phyloP scores from a whole-genome alignment of 371 early-diverging fungal genomes.

The Apophysomyces ossiformis region DNA sequence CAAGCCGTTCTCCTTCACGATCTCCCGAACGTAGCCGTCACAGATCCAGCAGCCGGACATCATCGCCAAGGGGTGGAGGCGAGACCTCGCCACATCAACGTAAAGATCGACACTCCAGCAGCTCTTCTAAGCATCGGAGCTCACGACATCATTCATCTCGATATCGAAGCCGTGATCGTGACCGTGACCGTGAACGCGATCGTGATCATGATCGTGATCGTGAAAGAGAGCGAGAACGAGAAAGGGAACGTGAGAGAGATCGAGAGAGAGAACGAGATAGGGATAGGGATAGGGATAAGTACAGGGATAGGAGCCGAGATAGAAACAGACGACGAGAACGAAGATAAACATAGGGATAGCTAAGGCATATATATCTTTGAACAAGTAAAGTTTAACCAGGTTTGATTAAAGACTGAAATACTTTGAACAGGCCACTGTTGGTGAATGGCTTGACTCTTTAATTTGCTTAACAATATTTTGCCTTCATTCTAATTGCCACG shows the following conservation, averaged over 20 bases:
- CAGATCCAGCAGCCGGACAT: slow-evolving; percentile 15
- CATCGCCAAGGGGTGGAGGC: slow-evolving; percentile 8
- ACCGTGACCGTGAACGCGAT: slow-evolving; percentile 24
- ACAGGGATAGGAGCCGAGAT: slow-evolving; percentile 33
- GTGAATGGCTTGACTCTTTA: too few species aligned
- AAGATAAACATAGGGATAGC: neutral
- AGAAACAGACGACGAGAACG: slow-evolving; percentile 24
- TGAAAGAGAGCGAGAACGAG: slow-evolving; percentile 26
- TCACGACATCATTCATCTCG: slow-evolving; percentile 40
- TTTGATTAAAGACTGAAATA: neutral
- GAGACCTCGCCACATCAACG: slow-evolving; percentile 16
- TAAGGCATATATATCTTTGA: slow-evolving; percentile 4
- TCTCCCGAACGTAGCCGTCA: slow-evolving; percentile 13
- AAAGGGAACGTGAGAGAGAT: slow-evolving; percentile 17
- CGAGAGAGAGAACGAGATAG: slow-evolving; percentile 24
- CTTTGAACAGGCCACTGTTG: too few species aligned
- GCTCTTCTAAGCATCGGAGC: slow-evolving; percentile 33
- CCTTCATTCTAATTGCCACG: too few species aligned
- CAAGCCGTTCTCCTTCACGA: slow-evolving; percentile 22
- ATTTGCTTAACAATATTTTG: too few species aligned
- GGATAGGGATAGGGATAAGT: slow-evolving; percentile 30
- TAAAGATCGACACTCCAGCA: slow-evolving; percentile 22
- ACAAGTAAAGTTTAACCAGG: slow-evolving; percentile 3
- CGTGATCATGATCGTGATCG: slow-evolving; percentile 20
- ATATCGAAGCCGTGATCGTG: slow-evolving; percentile 42